A percentile compares a stretch with the other conserved stretches of the same genome.
Evolutionary conservation across 768 basidiomycete genomes (phyloP).

Genomic region (Russula brevipes): DNA sequence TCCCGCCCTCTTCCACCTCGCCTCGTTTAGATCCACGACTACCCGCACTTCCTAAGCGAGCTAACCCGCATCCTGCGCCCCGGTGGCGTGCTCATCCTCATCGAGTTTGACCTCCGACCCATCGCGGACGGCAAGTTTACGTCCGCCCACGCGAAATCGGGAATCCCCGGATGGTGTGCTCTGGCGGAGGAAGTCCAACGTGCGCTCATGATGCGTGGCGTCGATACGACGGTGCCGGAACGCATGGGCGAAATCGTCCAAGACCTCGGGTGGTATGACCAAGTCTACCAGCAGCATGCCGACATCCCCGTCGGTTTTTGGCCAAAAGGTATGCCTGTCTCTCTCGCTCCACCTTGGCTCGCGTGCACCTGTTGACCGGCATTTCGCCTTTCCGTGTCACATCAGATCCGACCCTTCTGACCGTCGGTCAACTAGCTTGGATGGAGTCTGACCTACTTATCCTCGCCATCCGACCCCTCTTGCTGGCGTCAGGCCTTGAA

Average conservation of each 20-base stretch:
- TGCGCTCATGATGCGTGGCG: conserved; percentile 46
- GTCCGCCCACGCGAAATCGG: conserved; percentile 30
- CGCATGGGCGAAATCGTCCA: conserved; percentile 48
- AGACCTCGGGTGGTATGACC: conserved; percentile 49
- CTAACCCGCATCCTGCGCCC: conserved; percentile 62
- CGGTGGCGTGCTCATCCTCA: conserved; percentile 62
- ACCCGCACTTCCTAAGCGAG: conserved; percentile 55
- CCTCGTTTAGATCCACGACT: conserved; percentile 51
- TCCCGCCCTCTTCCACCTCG: no score
- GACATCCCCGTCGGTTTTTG: conserved; percentile 66
- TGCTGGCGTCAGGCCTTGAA: conserved; percentile 48
- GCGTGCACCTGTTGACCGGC: conserved; percentile 1
- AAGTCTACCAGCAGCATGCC: conserved; percentile 49
- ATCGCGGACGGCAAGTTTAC: conserved; percentile 43
- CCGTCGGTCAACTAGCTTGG: conserved; percentile 68
- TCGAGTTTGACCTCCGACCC: conserved; percentile 56
- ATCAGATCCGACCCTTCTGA: conserved; percentile 52
- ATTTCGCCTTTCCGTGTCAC: conserved; percentile 1
- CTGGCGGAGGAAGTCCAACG: conserved; percentile 59
- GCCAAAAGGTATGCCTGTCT: conserved; percentile 46
- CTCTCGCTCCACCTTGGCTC: conserved; percentile 9
- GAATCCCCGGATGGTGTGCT: conserved; percentile 54
- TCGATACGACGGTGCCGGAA: conserved; percentile 56
- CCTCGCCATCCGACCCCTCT: conserved; percentile 56
- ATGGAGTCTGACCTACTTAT: conserved; percentile 65